These are phyloP conservation scores for Naganishia randhawae DNA, from an alignment of 768 basidiomycete species.

Conservation along the genomic window DNA sequence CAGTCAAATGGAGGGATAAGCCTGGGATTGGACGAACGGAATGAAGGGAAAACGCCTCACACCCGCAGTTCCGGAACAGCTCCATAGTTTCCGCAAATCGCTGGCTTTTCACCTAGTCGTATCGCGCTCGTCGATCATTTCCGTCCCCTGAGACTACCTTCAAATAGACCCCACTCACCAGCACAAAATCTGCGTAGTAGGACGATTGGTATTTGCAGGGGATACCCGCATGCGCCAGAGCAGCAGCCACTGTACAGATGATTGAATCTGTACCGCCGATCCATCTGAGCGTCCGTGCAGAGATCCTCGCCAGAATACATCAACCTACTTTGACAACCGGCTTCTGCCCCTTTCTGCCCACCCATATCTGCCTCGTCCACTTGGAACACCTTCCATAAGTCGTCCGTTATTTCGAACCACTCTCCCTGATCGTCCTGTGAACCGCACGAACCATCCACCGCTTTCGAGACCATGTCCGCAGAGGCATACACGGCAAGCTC, in stretches of 20 bases:
- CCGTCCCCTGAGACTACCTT: too few species aligned
- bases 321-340: neutral
- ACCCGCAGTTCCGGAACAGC: neutral
- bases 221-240: constrained; percentile 4
- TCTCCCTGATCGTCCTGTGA: neutral
- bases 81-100: neutral
- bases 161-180: neutral
- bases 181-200: constrained; percentile 9
- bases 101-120: neutral
- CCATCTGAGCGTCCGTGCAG: neutral
- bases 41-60: neutral
- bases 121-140: neutral
- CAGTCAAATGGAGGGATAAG: neutral
- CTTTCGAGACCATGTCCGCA: neutral
- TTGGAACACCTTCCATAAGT: constrained; percentile 5
- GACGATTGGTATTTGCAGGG: constrained; percentile 15
- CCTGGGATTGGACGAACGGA: neutral
- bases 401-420: constrained; percentile 16
- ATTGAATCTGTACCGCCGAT: neutral
- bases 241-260: neutral
- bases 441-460: neutral
- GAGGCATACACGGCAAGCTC: constrained; percentile 1
- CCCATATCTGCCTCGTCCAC: neutral
- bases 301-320: neutral
- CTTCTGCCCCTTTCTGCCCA: neutral